phyloP scores from a whole-genome alignment of 148 eudicot species.

The Persicaria maculosa region DNA sequence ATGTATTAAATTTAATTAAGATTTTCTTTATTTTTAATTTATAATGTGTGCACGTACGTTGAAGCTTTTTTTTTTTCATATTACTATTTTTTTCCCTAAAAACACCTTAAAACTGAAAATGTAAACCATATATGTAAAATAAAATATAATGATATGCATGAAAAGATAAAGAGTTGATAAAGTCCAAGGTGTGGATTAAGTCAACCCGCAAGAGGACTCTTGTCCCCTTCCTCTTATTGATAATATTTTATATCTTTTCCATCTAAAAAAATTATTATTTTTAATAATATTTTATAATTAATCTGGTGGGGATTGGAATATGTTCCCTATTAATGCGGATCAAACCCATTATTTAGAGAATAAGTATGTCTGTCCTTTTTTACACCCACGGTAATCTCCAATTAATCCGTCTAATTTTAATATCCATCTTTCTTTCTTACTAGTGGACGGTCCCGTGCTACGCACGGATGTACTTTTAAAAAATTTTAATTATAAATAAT shows the following conservation, averaged over 20 bases:
- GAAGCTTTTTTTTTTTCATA: background rate
- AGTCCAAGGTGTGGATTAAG: conserved; percentile 1
- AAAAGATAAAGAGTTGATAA: background rate
- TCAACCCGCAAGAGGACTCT: conserved; percentile 6
- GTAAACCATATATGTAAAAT: background rate
- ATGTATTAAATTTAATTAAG: no score
- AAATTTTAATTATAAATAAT: no score
- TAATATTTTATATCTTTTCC: background rate
- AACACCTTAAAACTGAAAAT: no score
- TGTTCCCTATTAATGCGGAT: conserved; percentile 7
- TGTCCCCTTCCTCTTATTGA: background rate
- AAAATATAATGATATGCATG: background rate
- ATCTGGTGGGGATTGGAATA: background rate
- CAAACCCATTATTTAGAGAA: conserved; percentile 2
- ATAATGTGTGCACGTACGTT: no score
- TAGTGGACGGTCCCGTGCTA: no score
- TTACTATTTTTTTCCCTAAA: background rate
- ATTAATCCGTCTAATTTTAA: no score
- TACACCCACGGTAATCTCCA: background rate
- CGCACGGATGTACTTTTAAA: no score
- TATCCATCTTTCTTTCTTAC: no score
- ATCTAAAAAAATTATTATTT: background rate
- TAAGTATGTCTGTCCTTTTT: conserved; percentile 8
- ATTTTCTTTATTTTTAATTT: no score
- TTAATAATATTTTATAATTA: background rate